phyloP scores from a whole-genome alignment of 768 basidiomycete genomes.

The Suillus brevipes region DNA sequence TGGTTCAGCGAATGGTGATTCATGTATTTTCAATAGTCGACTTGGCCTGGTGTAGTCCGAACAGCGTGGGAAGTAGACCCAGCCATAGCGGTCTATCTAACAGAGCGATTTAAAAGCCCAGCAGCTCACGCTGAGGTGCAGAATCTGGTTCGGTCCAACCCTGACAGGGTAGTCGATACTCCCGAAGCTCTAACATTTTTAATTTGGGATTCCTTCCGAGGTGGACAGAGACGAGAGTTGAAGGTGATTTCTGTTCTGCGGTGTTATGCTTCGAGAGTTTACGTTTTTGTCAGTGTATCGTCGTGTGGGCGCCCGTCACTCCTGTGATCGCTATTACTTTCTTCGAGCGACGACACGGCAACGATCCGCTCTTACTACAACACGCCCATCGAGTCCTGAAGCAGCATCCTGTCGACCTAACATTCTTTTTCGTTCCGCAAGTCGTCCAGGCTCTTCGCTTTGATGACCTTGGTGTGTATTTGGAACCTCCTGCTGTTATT shows the following conservation, averaged over 20 bases:
- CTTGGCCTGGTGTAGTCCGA: slow-evolving; percentile 69
- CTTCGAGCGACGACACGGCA: slow-evolving; percentile 83
- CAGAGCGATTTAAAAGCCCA: slow-evolving; percentile 83
- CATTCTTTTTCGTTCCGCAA: slow-evolving; percentile 99
- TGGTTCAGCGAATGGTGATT: background rate
- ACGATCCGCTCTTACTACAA: slow-evolving; percentile 85
- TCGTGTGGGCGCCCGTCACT: slow-evolving; percentile 87
- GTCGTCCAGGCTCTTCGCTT: slow-evolving; percentile 94
- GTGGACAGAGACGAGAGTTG: slow-evolving; percentile 60
- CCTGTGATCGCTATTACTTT: slow-evolving; percentile 79
- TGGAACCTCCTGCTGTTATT: background rate
- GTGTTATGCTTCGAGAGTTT: background rate
- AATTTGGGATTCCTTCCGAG: slow-evolving; percentile 69
- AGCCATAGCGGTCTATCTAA: slow-evolving; percentile 76
- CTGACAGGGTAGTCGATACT: slow-evolving; percentile 65
- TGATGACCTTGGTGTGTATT: slow-evolving; percentile 74
- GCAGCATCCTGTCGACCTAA: slow-evolving; percentile 90
- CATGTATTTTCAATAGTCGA: slow-evolving; percentile 37
- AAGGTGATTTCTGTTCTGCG: slow-evolving; percentile 49
- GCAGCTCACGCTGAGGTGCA: slow-evolving; percentile 70
- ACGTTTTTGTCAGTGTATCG: slow-evolving; percentile 61
- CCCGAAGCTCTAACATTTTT: slow-evolving; percentile 83
- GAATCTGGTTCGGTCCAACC: slow-evolving; percentile 70
- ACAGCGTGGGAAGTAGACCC: slow-evolving; percentile 84
- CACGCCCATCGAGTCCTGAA: slow-evolving; percentile 95